These are phyloP conservation scores for Somion occarium DNA, from an alignment of 1,284 basidiomycete species.

Conservation along the genomic window DNA sequence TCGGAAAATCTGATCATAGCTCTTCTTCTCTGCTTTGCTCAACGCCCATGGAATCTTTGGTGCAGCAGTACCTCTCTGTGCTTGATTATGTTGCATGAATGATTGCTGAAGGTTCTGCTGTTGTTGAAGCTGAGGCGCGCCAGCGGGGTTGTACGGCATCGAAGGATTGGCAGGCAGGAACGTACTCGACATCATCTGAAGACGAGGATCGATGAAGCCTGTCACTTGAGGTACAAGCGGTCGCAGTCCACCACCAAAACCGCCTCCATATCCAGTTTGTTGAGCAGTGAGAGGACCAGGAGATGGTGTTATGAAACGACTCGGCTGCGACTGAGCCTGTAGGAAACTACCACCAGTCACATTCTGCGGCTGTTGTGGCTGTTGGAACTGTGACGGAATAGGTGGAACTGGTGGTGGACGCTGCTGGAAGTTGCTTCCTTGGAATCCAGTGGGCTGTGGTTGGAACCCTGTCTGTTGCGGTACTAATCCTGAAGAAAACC, in stretches of 20 bases:
- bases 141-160: constrained; percentile 56
- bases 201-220: constrained; percentile 79
- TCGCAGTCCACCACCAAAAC: constrained; percentile 30
- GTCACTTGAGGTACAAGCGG: constrained; percentile 76
- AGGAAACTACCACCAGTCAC: constrained; percentile 35
- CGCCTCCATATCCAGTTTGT: constrained; percentile 51
- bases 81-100: constrained; percentile 77
- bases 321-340: constrained; percentile 37
- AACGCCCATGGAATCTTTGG: constrained; percentile 89
- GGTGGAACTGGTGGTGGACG: constrained; percentile 61
- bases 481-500: constrained; percentile 40
- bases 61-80: constrained; percentile 61
- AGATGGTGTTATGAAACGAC: constrained; percentile 48
- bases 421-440: constrained; percentile 40
- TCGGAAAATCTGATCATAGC: constrained; percentile 95
- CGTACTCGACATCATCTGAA: constrained; percentile 80
- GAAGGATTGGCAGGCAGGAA: constrained; percentile 79
- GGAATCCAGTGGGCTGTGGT: constrained; percentile 27
- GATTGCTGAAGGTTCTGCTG: constrained; percentile 65
- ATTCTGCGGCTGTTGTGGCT: constrained; percentile 28
- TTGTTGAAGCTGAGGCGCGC: constrained; percentile 51
- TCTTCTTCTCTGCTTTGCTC: constrained; percentile 91
- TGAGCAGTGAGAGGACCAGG: constrained; percentile 49
- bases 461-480: constrained; percentile 43
- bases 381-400: constrained; percentile 54